Base-by-base conservation (phyloP, 345 rosid genomes). In the Capsella bursapastoris region DNA sequence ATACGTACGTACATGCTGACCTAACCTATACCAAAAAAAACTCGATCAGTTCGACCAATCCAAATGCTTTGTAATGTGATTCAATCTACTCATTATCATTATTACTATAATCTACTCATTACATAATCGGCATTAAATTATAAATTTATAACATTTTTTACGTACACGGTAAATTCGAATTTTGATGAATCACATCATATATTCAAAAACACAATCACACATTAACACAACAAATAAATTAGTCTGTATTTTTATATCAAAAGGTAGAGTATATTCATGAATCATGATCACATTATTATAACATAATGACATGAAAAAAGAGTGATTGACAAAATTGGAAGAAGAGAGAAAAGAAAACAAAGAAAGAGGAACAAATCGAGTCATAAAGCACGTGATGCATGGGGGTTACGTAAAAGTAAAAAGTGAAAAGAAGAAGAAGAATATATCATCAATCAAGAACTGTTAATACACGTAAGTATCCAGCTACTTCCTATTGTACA, bases 311-410 rank as follows among this genome's bases (percentile, higher is more conserved):
- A 57, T 41, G 78, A 73, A 41, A 41, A 44, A 47, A 73, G 25
- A 44, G 14, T 35, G 49, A 55, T 43, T 8, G 16, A 50, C 47
- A 40, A 52, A 52, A 61, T 37, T 63, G 45, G 66, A 31, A 62
- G 50, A 4, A 63, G 63, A 70, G 56, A 63, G 43, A 34, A 34
- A 7, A 58, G 38, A 40, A 51, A 52, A 53, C 60, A 31, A 55
- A 57, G 6, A 56, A 69, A 70, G 63, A 63, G 43, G 60, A 76
- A 44, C 29, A 47, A 76, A 64, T 29, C 47, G 75, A 76, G 61
- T 70, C 75, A 70, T 40, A 48, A 50, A 55, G 44, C 80, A 76
- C 80, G 80, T 76, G 75, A 64, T 70, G 71, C 71, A 76, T 70
- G 75, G 44, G 60, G 49, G 31, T 69, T 15, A 55, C 58, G 68